Conservation (phyloP, 768 basidiomycete species). For the Tulasnella sp. region DNA sequence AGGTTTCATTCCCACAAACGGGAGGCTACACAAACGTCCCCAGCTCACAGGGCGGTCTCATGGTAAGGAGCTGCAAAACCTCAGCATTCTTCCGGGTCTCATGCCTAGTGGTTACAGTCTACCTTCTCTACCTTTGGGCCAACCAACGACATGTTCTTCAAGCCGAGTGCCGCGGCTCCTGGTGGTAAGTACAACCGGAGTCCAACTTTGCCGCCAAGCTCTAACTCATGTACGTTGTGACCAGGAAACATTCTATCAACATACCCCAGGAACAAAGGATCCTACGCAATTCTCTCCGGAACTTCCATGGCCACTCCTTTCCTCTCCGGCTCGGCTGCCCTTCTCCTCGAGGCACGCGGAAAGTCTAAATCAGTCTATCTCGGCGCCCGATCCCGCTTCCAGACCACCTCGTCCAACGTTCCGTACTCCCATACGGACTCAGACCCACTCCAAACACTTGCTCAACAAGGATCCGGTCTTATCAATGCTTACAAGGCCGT, state of each 20-base stretch:
- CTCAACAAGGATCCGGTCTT: constrained; percentile 39
- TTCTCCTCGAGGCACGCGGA: constrained; percentile 38
- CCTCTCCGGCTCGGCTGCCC: constrained; percentile 37
- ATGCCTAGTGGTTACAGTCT: constrained; percentile 13
- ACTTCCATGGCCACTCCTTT: constrained; percentile 38
- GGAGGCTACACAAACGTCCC: constrained; percentile 4
- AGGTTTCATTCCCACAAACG: constrained; percentile 26
- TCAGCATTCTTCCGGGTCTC: background rate
- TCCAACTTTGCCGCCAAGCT: background rate
- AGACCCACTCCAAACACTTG: constrained; percentile 36
- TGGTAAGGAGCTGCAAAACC: background rate
- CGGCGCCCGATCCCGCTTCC: constrained; percentile 31
- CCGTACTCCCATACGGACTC: constrained; percentile 33
- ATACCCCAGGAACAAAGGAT: constrained; percentile 35
- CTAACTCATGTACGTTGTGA: background rate
- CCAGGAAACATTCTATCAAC: constrained; percentile 38
- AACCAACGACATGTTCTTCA: constrained; percentile 44
- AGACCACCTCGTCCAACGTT: constrained; percentile 38
- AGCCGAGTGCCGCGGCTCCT: constrained; percentile 42
- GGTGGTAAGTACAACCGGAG: constrained; percentile 35
- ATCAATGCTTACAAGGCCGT: constrained; percentile 46
- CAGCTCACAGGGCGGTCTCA: constrained; percentile 40
- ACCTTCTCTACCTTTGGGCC: constrained; percentile 44
- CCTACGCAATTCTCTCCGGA: constrained; percentile 33
- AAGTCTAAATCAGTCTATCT: constrained; percentile 7